Evolutionary conservation across 805 yeast genomes (phyloP), one percentile per base, ranked within the genome.

Genomic region (Candida anglica): DNA sequence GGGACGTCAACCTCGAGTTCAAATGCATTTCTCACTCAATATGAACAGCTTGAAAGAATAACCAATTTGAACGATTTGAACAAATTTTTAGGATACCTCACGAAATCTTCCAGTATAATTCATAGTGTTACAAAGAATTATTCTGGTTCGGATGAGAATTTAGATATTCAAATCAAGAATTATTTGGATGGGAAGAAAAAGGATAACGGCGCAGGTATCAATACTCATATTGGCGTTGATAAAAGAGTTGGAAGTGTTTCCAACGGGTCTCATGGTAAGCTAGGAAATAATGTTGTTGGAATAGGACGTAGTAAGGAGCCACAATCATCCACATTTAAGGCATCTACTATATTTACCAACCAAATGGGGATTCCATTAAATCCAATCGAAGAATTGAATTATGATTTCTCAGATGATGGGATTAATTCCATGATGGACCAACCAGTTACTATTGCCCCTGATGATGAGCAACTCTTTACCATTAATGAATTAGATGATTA

Each of bases 31-130:
- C 27, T 21, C 15, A 20, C 41, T 14, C 37, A 49, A 7, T 43
- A 53, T 22, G 66, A 61, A 29, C 67, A 63, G 40, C 40, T 66
- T 14, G 71, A 65, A 33, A 52, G 55, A 13, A 63, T 66, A 29
- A 60, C 58, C 41, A 62, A 63, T 35, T 46, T 63, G 15, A 60
- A 61, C 40, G 71, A 66, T 42, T 51, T 66, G 39, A 65, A 66
- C 39, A 55, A 58, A 41, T 63, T 66, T 33, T 41, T 64, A 29
- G 58, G 57, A 10, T 66, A 65, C 42, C 40, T 62, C 19, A 56
- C 60, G 23, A 65, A 61, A 34, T 58, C 59, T 22, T 50, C 66
- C 24, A 61, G 53, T 32, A 51, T 66, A 20, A 59, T 66, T 27
- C 63, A 63, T 35, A 51, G 65, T 34, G 72, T 58, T 6, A 63